Conservation (phyloP, 495 filamentous ascomycete genomes). For the Usnea hakonensis region DNA sequence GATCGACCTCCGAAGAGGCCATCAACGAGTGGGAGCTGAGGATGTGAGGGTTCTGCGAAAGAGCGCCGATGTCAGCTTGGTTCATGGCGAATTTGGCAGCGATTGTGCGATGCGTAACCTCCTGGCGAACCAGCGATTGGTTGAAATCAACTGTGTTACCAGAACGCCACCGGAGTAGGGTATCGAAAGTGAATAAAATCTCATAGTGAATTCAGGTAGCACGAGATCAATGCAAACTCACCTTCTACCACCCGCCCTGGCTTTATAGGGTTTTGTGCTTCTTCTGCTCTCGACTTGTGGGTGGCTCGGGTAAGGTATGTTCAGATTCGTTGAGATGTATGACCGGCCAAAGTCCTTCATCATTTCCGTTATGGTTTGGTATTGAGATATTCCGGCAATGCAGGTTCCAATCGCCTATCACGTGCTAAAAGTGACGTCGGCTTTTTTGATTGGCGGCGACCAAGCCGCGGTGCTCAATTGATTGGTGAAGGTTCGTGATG, state of each 20-base stretch:
- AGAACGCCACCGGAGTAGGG: not conserved
- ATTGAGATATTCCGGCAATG: constrained; percentile 1
- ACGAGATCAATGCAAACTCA: constrained; percentile 14
- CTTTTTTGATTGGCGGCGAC: constrained; percentile 7
- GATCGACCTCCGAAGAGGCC: constrained; percentile 94
- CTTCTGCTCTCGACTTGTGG: not conserved
- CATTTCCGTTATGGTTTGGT: not conserved
- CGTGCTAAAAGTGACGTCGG: not conserved
- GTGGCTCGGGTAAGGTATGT: constrained; percentile 4
- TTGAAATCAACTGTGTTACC: not conserved
- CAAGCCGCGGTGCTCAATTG: not conserved
- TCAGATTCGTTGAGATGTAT: constrained; percentile 7
- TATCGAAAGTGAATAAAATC: not conserved
- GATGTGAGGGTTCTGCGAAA: constrained; percentile 16
- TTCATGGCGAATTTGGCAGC: not conserved
- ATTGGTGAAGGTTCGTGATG: constrained; percentile 11
- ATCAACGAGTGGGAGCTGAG: constrained; percentile 49
- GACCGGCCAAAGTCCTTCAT: constrained; percentile 14
- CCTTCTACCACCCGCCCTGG: constrained; percentile 19
- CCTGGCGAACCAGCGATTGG: not conserved
- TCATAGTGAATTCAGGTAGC: not conserved
- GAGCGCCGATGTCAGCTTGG: constrained; percentile 14
- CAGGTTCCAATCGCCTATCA: constrained; percentile 10
- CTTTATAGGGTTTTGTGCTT: not conserved
- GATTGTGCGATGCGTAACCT: not conserved